These are phyloP conservation scores for Rhizopus sp. DNA, from an alignment of 371 early-diverging fungal species.

Conservation along the genomic window DNA sequence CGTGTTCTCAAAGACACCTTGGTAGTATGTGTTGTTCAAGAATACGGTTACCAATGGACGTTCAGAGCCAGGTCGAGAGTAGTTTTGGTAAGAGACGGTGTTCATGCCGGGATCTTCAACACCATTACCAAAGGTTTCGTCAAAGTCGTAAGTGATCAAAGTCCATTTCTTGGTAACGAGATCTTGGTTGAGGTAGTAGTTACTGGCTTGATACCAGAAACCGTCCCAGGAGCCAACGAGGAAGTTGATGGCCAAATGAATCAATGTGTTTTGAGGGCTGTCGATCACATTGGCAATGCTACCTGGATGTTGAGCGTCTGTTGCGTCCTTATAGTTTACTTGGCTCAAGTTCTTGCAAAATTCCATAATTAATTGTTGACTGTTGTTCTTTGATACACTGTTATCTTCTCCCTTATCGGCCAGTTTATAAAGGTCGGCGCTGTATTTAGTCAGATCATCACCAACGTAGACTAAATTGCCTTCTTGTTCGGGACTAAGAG, in stretches of 20 bases:
- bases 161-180: conserved; percentile 48
- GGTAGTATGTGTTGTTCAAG: conserved; percentile 47
- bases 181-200: conserved; percentile 57
- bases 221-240: conserved; percentile 54
- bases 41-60: conserved; percentile 42
- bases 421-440: conserved; percentile 47
- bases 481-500: conserved; percentile 25
- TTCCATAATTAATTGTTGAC: conserved; percentile 25
- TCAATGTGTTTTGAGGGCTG: conserved; percentile 38
- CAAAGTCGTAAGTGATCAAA: conserved; percentile 58
- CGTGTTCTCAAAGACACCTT: conserved; percentile 45
- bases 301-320: conserved; percentile 38
- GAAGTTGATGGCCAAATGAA: conserved; percentile 53
- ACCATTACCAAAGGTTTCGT: conserved; percentile 56
- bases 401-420: conserved; percentile 35
- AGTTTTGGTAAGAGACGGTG: conserved; percentile 43
- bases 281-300: conserved; percentile 40
- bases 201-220: conserved; percentile 53
- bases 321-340: conserved; percentile 29
- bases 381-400: conserved; percentile 20
- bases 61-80: conserved; percentile 33
- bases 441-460: conserved; percentile 37
- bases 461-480: conserved; percentile 45
- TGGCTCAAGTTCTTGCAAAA: conserved; percentile 32
- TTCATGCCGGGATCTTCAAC: conserved; percentile 29